Conservation (phyloP, 1,284 basidiomycete species). For the Ceratobasidium sp. region DNA sequence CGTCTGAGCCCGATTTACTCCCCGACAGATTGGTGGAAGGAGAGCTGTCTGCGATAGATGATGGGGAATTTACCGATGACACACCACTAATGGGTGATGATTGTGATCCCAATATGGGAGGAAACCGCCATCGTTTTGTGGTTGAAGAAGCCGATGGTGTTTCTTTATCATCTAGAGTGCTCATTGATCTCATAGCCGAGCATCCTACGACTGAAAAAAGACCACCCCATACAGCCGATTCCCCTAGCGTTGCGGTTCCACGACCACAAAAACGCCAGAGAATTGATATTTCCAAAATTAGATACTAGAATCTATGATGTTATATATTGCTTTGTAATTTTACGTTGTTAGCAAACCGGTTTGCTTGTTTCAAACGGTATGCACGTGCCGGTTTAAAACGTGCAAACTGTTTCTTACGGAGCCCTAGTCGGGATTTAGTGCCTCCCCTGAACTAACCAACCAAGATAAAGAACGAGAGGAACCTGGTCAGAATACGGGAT, state of each 20-base stretch:
- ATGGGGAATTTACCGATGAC: neutral
- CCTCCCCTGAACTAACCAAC: too few species aligned
- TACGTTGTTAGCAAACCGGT: constrained; percentile 8
- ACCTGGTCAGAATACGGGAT: too few species aligned
- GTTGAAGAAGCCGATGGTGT: constrained; percentile 19
- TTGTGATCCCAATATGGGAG: neutral
- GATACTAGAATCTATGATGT: constrained; percentile 3
- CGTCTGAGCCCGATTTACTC: too few species aligned
- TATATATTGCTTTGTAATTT: constrained; percentile 7
- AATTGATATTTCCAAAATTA: neutral
- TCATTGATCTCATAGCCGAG: neutral
- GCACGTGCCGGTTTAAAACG: constrained; percentile 12
- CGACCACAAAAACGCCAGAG: constrained; percentile 15
- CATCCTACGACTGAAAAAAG: neutral
- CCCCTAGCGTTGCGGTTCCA: neutral
- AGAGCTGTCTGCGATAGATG: neutral
- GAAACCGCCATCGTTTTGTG: constrained; percentile 14
- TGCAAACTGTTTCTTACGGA: constrained; percentile 21
- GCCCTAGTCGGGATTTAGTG: too few species aligned
- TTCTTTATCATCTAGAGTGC: neutral
- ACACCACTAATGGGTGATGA: neutral
- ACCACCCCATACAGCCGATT: neutral
- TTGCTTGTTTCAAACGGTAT: constrained; percentile 17
- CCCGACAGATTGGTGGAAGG: neutral
- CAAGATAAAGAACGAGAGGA: too few species aligned